A percentile compares a stretch with the other conserved stretches of the same genome.
Evolutionary conservation across 768 basidiomycete species (phyloP).

Genomic region (Russula olivacea): DNA sequence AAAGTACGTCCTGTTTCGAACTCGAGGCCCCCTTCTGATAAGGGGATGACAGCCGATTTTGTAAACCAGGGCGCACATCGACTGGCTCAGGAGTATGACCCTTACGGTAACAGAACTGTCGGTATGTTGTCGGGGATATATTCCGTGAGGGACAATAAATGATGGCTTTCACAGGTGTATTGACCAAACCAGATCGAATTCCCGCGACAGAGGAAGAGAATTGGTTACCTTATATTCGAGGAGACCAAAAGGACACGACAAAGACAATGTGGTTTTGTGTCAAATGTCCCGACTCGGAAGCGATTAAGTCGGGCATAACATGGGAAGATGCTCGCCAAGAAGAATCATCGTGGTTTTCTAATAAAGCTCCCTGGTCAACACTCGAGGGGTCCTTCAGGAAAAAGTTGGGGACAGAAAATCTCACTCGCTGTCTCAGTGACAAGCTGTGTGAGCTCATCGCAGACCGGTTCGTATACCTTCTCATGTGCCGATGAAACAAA

Average conservation of each 20-base stretch:
- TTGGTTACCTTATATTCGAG: constrained; percentile 55
- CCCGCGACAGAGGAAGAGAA: constrained; percentile 42
- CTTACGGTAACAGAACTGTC: constrained; percentile 59
- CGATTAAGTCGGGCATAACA: constrained; percentile 45
- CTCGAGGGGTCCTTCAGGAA: constrained; percentile 46
- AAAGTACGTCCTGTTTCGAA: constrained; percentile 42
- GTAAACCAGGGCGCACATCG: constrained; percentile 73
- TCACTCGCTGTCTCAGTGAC: constrained; percentile 51
- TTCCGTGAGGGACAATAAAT: not conserved
- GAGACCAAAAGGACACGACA: constrained; percentile 46
- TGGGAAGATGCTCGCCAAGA: constrained; percentile 54
- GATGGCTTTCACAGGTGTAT: constrained; percentile 11
- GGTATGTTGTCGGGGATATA: constrained; percentile 37
- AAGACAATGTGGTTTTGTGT: constrained; percentile 49
- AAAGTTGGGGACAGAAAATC: constrained; percentile 49
- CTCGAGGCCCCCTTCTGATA: not conserved
- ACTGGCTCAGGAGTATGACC: constrained; percentile 56
- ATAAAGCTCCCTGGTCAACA: constrained; percentile 47
- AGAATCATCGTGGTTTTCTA: constrained; percentile 55
- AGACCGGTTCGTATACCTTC: constrained; percentile 41
- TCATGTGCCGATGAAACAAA: no score
- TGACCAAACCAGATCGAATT: constrained; percentile 23
- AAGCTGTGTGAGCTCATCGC: constrained; percentile 59
- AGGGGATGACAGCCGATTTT: constrained; percentile 54
- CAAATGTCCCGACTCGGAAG: constrained; percentile 42